Evolutionary conservation across 2,329 filamentous ascomycete genomes (phyloP).

Genomic region (Arthrobotrys musiformis): DNA sequence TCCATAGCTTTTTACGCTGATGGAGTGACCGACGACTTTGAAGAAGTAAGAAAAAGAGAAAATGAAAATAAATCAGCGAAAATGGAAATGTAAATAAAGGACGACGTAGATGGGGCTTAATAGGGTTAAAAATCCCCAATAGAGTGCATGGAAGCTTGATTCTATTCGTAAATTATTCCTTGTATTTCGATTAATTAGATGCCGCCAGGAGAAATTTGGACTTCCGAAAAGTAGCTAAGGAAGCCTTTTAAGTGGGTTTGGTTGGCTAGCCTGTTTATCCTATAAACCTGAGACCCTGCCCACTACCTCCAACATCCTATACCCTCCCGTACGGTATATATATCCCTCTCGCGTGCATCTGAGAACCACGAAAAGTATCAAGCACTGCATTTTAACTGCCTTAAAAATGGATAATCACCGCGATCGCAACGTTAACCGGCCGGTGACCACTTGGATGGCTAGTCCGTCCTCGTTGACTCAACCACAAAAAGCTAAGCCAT

Average conservation of each 20-base stretch:
- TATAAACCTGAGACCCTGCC: too few species aligned
- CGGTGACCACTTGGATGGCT: background rate
- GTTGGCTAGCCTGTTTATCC: too few species aligned
- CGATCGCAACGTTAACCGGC: background rate
- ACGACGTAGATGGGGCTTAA: too few species aligned
- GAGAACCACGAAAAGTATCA: background rate
- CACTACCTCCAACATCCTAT: background rate
- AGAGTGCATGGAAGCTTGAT: too few species aligned
- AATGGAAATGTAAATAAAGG: too few species aligned
- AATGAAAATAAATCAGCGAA: background rate
- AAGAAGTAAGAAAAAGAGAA: background rate
- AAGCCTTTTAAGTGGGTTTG: too few species aligned
- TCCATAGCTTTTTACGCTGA: background rate
- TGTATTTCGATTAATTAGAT: too few species aligned
- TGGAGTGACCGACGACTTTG: background rate
- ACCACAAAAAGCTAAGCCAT: background rate
- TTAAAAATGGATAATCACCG: background rate
- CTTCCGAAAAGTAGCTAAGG: too few species aligned
- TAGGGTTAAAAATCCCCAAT: too few species aligned
- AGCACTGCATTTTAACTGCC: too few species aligned
- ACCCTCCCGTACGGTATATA: background rate
- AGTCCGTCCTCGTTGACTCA: background rate
- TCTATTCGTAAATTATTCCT: too few species aligned
- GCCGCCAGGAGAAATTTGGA: too few species aligned
- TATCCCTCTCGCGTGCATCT: background rate